Conservation (phyloP, 2,329 filamentous ascomycete genomes). For the Ceratocystis cubensis region DNA sequence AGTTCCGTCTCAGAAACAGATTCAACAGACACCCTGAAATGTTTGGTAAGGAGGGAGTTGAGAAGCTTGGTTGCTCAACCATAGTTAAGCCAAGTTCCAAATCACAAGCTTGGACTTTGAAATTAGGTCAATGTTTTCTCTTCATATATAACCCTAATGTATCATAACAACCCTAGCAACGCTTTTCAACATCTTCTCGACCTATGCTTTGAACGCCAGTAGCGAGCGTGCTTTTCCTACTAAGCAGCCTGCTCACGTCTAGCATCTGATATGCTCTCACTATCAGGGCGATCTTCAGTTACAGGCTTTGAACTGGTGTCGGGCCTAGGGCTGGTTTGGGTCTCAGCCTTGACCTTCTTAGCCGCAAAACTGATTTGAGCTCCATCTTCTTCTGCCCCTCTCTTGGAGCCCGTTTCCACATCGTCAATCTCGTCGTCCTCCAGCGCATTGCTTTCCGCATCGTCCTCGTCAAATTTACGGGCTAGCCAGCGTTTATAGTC, state of each 20-base stretch:
- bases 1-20: not conserved
- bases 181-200: too few species aligned
- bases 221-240: not conserved
- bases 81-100: not conserved
- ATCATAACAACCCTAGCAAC: too few species aligned
- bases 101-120: not conserved
- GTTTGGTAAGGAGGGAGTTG: not conserved
- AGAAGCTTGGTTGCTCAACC: not conserved
- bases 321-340: not conserved
- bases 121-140: not conserved
- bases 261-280: not conserved
- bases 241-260: not conserved
- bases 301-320: not conserved
- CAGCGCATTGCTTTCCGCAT: slow-evolving; percentile 22
- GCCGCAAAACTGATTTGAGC: slow-evolving; percentile 29
- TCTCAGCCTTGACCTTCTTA: slow-evolving; percentile 33
- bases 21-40: not conserved
- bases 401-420: slow-evolving; percentile 37
- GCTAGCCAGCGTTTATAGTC: slow-evolving; percentile 51
- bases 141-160: not conserved
- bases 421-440: slow-evolving; percentile 27
- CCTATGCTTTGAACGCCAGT: too few species aligned
- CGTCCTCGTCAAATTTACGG: slow-evolving; percentile 32
- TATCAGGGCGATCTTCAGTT: not conserved
- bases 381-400: slow-evolving; percentile 40